These are phyloP conservation scores for Monosporascus cannonballus DNA, from an alignment of 2,329 filamentous ascomycete genomes.

Conservation along the genomic window DNA sequence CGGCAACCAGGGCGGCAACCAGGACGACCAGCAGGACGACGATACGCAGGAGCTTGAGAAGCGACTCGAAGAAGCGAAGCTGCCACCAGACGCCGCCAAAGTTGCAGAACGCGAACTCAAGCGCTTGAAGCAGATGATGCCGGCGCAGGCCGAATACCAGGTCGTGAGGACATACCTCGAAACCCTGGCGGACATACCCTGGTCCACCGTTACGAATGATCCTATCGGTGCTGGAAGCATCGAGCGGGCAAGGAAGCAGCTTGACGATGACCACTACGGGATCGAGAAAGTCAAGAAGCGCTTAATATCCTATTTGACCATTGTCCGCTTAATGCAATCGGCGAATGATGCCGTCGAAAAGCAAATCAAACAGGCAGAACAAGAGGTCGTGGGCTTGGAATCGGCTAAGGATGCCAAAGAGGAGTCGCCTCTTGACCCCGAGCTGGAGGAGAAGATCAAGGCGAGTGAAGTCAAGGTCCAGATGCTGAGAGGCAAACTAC, in stretches of 20 bases:
- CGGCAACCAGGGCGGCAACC: constrained; percentile 43
- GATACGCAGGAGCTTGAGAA: constrained; percentile 90
- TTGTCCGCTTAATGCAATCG: constrained; percentile 90
- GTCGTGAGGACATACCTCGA: constrained; percentile 92
- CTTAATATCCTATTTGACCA: constrained; percentile 88
- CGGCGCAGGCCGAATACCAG: constrained; percentile 91
- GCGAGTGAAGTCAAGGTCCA: constrained; percentile 60
- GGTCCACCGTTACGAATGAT: constrained; percentile 79
- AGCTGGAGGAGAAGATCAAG: constrained; percentile 33
- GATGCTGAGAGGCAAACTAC: constrained; percentile 71
- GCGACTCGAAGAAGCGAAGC: constrained; percentile 72
- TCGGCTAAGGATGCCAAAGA: constrained; percentile 31
- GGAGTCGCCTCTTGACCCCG: constrained; percentile 26
- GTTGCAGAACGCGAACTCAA: constrained; percentile 87
- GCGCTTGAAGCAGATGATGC: constrained; percentile 89
- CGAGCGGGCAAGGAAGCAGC: constrained; percentile 73
- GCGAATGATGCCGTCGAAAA: constrained; percentile 78
- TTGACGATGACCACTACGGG: constrained; percentile 95
- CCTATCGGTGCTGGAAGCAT: constrained; percentile 77
- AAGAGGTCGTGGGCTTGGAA: constrained; percentile 43
- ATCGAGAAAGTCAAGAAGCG: constrained; percentile 97
- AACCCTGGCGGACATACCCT: constrained; percentile 89
- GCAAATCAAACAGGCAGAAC: constrained; percentile 64
- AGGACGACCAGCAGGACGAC: constrained; percentile 73
- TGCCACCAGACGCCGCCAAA: constrained; percentile 80